A percentile compares a stretch with the other conserved stretches of the same genome.
Conservation (phyloP, 495 filamentous ascomycete species). For the Lasiosphaeriaceae sp. region DNA sequence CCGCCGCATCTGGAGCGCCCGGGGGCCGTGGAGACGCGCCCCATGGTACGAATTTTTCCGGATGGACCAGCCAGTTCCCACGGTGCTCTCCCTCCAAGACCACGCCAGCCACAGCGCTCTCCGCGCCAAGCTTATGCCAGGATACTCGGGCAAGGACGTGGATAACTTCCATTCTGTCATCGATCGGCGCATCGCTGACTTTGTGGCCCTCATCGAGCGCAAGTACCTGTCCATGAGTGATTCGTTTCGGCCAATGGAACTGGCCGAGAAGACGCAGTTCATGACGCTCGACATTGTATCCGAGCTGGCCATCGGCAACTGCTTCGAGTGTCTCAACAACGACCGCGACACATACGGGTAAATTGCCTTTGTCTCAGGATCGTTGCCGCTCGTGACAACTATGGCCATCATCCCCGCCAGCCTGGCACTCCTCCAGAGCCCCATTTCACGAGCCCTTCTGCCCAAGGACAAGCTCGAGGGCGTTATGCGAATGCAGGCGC, state of each 20-base stretch:
- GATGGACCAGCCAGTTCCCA: constrained; percentile 13
- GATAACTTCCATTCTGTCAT: constrained; percentile 8
- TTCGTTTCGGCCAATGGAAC: constrained; percentile 33
- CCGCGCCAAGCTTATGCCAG: constrained; percentile 13
- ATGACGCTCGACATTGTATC: constrained; percentile 51
- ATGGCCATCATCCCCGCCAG: constrained; percentile 21
- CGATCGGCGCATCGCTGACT: constrained; percentile 41
- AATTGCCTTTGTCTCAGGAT: constrained; percentile 34
- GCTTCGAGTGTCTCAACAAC: constrained; percentile 40
- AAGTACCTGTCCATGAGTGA: constrained; percentile 35
- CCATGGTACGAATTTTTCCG: constrained; percentile 39
- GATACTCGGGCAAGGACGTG: constrained; percentile 15
- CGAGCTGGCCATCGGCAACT: constrained; percentile 47
- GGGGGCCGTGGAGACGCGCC: constrained; percentile 29
- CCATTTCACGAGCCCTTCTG: constrained; percentile 42
- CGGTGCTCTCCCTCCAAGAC: constrained; percentile 16
- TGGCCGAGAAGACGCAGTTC: constrained; percentile 39
- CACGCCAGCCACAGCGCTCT: constrained; percentile 15
- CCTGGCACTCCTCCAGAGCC: constrained; percentile 24
- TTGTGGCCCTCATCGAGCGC: constrained; percentile 37
- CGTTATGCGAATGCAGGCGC: constrained; percentile 33
- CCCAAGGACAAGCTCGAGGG: constrained; percentile 52
- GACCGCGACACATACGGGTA: constrained; percentile 49
- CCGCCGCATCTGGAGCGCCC: constrained; percentile 32
- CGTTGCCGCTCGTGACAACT: constrained; percentile 24